Evolutionary conservation across 257 asterid species (phyloP).

Genomic region (Agastache rugosa): DNA sequence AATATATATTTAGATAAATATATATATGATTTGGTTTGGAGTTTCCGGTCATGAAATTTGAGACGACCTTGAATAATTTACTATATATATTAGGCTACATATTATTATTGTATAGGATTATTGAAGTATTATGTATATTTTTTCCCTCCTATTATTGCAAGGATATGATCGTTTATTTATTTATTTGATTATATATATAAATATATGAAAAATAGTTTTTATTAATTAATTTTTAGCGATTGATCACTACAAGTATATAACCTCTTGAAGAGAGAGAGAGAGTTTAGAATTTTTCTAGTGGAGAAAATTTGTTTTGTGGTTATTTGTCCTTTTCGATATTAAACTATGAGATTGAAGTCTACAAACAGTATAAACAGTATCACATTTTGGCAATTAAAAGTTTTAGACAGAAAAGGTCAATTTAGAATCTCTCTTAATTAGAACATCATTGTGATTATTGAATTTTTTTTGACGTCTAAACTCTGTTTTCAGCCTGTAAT

Average conservation of each 20-base stretch:
- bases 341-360: not conserved
- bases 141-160: not conserved
- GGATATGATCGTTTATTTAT: not conserved
- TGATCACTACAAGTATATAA: not conserved
- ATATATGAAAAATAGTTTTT: not conserved
- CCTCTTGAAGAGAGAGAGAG: not conserved
- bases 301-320: not conserved
- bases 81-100: not conserved
- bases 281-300: not conserved
- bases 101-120: not conserved
- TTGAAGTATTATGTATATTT: not conserved
- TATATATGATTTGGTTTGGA: not conserved
- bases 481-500: not conserved
- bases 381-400: not conserved
- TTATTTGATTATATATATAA: not conserved
- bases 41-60: not conserved
- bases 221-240: not conserved
- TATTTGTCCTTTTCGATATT: not conserved
- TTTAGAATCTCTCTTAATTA: not conserved
- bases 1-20: not conserved
- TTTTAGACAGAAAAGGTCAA: not conserved
- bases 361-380: not conserved
- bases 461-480: not conserved
- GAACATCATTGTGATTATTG: slow-evolving; percentile 5
- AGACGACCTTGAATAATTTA: slow-evolving; percentile 6